Percentiles rank a stretch among this genome's conserved stretches.
Evolutionary conservation across 768 basidiomycete genomes (phyloP).

Genomic region (Suillus tomentosus): DNA sequence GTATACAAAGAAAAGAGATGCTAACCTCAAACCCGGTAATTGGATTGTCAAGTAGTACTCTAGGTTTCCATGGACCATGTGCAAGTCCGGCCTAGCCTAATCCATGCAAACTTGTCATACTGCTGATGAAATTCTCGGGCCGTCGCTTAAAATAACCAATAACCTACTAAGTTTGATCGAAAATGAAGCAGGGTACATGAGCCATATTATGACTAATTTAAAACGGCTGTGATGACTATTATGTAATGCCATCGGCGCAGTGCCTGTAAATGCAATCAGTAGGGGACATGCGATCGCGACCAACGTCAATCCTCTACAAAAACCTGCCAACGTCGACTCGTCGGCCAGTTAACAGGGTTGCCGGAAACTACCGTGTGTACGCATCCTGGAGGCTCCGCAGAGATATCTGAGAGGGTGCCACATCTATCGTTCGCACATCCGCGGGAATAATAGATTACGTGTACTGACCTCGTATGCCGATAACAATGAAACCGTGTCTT

Average conservation of each 20-base stretch:
- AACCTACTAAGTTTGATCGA: too few relatives aligned
- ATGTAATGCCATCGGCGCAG: too few relatives aligned
- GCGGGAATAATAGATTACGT: not conserved
- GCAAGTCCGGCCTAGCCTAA: not conserved
- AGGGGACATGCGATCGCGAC: not conserved
- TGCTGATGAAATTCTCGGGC: not conserved
- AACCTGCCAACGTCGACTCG: not conserved
- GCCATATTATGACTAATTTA: too few relatives aligned
- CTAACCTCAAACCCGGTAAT: not conserved
- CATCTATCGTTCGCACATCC: constrained; percentile 8
- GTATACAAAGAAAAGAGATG: not conserved
- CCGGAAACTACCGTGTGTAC: constrained; percentile 23
- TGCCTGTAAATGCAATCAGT: not conserved
- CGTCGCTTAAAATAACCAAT: not conserved
- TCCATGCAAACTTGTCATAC: not conserved
- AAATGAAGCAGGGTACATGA: too few relatives aligned
- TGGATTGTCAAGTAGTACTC: not conserved
- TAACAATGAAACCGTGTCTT: constrained; percentile 56
- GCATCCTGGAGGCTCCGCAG: constrained; percentile 30
- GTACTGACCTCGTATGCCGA: constrained; percentile 67
- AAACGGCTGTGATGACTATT: too few relatives aligned
- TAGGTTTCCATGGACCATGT: too few relatives aligned
- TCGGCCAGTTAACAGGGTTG: not conserved
- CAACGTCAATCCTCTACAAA: not conserved
- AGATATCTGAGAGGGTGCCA: constrained; percentile 26